Evolutionary conservation across 768 basidiomycete species (phyloP), one percentile per base, ranked within the genome.

Genomic region (Dioszegia hungarica): DNA sequence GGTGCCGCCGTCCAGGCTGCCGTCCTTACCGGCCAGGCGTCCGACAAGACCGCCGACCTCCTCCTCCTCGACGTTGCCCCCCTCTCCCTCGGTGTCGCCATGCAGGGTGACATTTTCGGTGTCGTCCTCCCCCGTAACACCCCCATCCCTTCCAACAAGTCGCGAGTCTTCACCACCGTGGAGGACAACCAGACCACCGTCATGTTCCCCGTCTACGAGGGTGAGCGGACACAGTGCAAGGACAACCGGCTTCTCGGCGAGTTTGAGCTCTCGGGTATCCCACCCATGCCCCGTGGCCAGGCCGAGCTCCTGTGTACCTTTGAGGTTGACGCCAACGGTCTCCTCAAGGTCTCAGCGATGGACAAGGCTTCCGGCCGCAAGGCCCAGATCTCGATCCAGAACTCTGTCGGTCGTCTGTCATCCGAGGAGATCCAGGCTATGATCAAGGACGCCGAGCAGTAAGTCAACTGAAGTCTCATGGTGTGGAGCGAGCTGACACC

Each of bases 121-220:
- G 88, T 97, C 62, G 95, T 99, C 74, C 92, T 99, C 70, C 94
- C 94, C 75, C 89, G 95, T 70, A 99, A 99, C 83, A 98, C 95
- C 64, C 91, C 94, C 71, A 98, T 99, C 78, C 95, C 95, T 56
- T 92, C 94, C 77, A 98, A 93, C 86, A 99, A 98, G 82, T 93
- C 91, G 36, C 84, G 95, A 75, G 89, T 89, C 48, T 99, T 99
- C 84, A 99, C 95, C 68, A 99, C 95, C 53, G 95, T 99, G 63
- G 95, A 99, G 84, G 95, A 99, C 83, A 99, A 98, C 83, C 95
- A 98, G 81, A 99, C 95, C 61, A 94, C 90, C 60, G 95, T 99
- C 80, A 97, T 94, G 64, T 99, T 98, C 90, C 95, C 95, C 70
- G 95, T 99, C 41, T 98, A 99, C 80, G 95, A 99, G 83, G 95